Evolutionary conservation across 352 stramenopile genomes (phyloP).

Genomic region (Pythium pectinolyticum): DNA sequence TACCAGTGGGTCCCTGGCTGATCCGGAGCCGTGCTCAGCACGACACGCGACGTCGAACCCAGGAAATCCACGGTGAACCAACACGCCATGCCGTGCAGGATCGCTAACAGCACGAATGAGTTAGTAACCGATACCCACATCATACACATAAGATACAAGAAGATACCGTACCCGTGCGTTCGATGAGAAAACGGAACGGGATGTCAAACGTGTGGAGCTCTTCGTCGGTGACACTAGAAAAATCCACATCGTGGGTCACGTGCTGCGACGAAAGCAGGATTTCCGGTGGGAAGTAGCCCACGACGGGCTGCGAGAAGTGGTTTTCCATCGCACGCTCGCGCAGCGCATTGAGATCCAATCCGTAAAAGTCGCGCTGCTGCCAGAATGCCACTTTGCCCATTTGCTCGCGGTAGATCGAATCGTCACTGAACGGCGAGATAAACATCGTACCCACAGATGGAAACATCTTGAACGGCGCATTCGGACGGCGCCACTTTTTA

Average conservation of each 20-base stretch:
- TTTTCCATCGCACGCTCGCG: constrained; percentile 95
- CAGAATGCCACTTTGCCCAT: constrained; percentile 93
- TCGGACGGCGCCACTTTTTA: constrained; percentile 93
- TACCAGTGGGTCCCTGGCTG: constrained; percentile 88
- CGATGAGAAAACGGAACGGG: constrained; percentile 86
- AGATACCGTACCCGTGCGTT: constrained; percentile 60
- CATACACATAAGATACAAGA: not conserved
- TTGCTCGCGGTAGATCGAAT: constrained; percentile 92
- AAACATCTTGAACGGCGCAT: constrained; percentile 92
- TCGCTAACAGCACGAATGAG: too few relatives aligned
- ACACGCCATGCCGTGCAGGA: constrained; percentile 96
- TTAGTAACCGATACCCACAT: too few relatives aligned
- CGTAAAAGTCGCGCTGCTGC: constrained; percentile 96
- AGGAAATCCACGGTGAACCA: constrained; percentile 99
- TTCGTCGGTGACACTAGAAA: constrained; percentile 67
- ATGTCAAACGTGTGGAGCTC: constrained; percentile 90
- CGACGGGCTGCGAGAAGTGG: constrained; percentile 96
- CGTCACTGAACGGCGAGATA: constrained; percentile 93
- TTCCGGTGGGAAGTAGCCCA: constrained; percentile 90
- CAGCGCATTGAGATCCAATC: constrained; percentile 94
- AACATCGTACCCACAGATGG: constrained; percentile 97
- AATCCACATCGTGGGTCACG: constrained; percentile 85
- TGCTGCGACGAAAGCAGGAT: constrained; percentile 63
- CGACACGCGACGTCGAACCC: constrained; percentile 75
- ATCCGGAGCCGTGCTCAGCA: constrained; percentile 84